Evolutionary conservation across 1,139 yeast species (phyloP).

Genomic region (Arxiozyma bovina): DNA sequence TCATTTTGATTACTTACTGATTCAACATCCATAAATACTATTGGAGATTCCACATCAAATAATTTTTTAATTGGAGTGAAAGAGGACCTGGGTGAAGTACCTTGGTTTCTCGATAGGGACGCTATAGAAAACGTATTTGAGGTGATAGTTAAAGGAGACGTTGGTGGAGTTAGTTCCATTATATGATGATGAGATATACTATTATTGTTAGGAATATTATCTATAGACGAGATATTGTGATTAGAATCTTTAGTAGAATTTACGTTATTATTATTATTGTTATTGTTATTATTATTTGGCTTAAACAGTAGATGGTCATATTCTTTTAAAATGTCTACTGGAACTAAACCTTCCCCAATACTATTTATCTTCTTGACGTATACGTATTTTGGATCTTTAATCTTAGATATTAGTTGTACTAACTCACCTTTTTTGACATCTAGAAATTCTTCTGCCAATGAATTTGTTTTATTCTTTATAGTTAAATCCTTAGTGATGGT

Average conservation of each 20-base stretch:
- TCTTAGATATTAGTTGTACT: constrained; percentile 17
- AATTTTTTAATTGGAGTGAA: neutral
- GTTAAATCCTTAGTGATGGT: neutral
- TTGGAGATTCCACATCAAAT: neutral
- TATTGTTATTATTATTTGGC: neutral
- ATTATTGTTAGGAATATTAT: neutral
- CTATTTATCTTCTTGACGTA: constrained; percentile 17
- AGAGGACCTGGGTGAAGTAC: constrained; percentile 4
- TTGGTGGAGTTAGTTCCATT: constrained; percentile 14
- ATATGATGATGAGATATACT: neutral
- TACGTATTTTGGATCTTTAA: constrained; percentile 9
- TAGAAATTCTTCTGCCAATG: constrained; percentile 4
- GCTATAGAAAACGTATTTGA: constrained; percentile 13
- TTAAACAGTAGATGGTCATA: constrained; percentile 7
- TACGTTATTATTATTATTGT: neutral
- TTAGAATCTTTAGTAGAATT: neutral
- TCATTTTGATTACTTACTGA: constrained; percentile 5
- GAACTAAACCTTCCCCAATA: constrained; percentile 21
- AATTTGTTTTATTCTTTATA: neutral
- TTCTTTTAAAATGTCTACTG: constrained; percentile 15
- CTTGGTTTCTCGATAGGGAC: constrained; percentile 9
- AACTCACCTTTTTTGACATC: constrained; percentile 15
- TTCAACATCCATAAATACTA: constrained; percentile 5
- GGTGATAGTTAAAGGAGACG: constrained; percentile 16
- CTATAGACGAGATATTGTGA: neutral